phyloP scores from a whole-genome alignment of 208 protist genomes.

The Leishmania arabica region DNA sequence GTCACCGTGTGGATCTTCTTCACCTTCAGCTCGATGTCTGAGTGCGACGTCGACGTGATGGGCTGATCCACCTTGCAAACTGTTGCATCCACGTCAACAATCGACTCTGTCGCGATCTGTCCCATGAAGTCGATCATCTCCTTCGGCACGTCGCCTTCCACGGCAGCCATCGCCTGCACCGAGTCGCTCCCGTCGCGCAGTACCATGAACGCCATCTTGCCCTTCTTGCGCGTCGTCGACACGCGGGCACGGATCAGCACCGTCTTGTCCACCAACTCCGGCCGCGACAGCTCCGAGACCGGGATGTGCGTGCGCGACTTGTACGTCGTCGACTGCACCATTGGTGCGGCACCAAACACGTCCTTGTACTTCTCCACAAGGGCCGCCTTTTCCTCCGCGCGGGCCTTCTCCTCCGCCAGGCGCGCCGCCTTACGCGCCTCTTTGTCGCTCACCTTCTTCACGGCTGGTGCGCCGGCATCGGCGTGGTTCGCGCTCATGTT shows the following conservation, averaged over 20 bases:
- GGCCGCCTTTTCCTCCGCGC: slow-evolving; percentile 82
- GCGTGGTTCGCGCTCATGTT: slow-evolving; percentile 35
- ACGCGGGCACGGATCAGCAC: slow-evolving; percentile 86
- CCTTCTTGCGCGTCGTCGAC: slow-evolving; percentile 90
- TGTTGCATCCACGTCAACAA: slow-evolving; percentile 84
- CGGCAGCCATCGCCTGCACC: slow-evolving; percentile 87
- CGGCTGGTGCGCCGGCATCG: slow-evolving; percentile 20
- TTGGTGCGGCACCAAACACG: slow-evolving; percentile 67
- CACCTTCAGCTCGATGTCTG: slow-evolving; percentile 83
- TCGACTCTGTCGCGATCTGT: slow-evolving; percentile 85
- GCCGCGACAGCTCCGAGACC: slow-evolving; percentile 50
- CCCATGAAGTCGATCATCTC: slow-evolving; percentile 93
- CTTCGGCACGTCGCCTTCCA: slow-evolving; percentile 71
- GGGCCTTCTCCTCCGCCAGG: slow-evolving; percentile 81
- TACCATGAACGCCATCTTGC: slow-evolving; percentile 92
- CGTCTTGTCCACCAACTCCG: slow-evolving; percentile 38
- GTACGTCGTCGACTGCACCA: slow-evolving; percentile 86
- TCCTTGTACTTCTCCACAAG: slow-evolving; percentile 78
- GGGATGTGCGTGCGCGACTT: slow-evolving; percentile 45
- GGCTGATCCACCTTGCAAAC: slow-evolving; percentile 72
- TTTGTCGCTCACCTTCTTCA: slow-evolving; percentile 73
- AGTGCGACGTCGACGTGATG: slow-evolving; percentile 81
- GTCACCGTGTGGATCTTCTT: slow-evolving; percentile 80
- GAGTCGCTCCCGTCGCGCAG: slow-evolving; percentile 80
- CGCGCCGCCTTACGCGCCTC: slow-evolving; percentile 85